These are phyloP conservation scores for Diplodia mutila DNA, from an alignment of 2,329 filamentous ascomycete genomes.

Conservation along the genomic window DNA sequence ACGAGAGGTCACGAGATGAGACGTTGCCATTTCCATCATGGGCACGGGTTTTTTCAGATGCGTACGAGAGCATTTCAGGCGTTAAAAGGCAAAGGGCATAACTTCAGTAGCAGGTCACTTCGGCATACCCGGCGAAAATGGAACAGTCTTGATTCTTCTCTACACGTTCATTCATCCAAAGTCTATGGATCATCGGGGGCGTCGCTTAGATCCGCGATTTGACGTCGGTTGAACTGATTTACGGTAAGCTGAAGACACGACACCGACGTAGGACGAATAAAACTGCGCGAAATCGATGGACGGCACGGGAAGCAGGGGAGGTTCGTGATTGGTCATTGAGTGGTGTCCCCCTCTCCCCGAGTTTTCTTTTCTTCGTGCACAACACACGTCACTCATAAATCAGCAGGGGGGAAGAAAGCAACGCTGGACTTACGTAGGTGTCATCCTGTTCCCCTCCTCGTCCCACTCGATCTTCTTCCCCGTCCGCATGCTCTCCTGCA, in stretches of 20 bases:
- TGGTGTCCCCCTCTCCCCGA: background rate
- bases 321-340: background rate
- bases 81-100: background rate
- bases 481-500: conserved; percentile 24
- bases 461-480: conserved; percentile 25
- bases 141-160: background rate
- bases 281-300: background rate
- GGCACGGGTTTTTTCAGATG: background rate
- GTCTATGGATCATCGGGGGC: background rate
- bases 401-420: background rate
- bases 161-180: background rate
- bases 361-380: background rate
- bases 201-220: background rate
- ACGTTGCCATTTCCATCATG: too few species aligned
- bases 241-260: background rate
- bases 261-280: background rate
- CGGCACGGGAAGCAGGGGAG: background rate
- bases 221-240: background rate
- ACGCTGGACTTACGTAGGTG: conserved; percentile 4
- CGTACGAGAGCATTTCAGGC: conserved; percentile 7
- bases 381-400: background rate
- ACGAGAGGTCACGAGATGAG: background rate
- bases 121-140: conserved; percentile 11
- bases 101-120: background rate
- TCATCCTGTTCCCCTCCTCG: conserved; percentile 9